A percentile compares a stretch with the other conserved stretches of the same genome.
phyloP scores from a whole-genome alignment of 805 yeast species.

The Ogataea kodamae region DNA sequence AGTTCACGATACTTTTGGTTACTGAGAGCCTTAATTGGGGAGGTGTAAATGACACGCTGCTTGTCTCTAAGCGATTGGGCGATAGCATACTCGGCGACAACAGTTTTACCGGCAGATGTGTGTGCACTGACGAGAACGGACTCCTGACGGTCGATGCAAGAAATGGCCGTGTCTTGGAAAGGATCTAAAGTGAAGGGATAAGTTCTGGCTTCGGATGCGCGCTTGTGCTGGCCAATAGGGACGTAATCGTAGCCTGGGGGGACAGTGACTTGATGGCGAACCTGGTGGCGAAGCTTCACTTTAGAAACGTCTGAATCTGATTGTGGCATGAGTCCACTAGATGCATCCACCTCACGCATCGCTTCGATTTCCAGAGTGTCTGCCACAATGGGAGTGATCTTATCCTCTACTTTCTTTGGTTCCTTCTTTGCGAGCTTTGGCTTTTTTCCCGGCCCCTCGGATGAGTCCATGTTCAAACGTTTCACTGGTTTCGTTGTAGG shows the following conservation, averaged over 20 bases:
- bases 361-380: constrained; percentile 89
- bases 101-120: constrained; percentile 96
- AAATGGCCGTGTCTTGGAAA: constrained; percentile 93
- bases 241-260: constrained; percentile 87
- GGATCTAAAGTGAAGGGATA: constrained; percentile 95
- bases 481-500: constrained; percentile 8
- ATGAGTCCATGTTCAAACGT: constrained; percentile 11
- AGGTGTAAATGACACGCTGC: constrained; percentile 91
- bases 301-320: constrained; percentile 28
- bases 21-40: constrained; percentile 92
- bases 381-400: constrained; percentile 67
- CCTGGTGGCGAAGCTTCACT: constrained; percentile 83
- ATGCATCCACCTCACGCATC: constrained; percentile 80
- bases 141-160: constrained; percentile 92
- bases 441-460: constrained; percentile 24
- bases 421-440: constrained; percentile 32
- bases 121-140: constrained; percentile 96
- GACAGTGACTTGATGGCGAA: constrained; percentile 94
- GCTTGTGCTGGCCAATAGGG: constrained; percentile 85
- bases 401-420: constrained; percentile 19
- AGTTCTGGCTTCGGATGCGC: constrained; percentile 74
- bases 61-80: constrained; percentile 90
- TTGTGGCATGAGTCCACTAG: constrained; percentile 58
- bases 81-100: constrained; percentile 95
- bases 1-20: constrained; percentile 93